Conservation (phyloP, 805 yeast species). For the Yamadazyma endophytica region DNA sequence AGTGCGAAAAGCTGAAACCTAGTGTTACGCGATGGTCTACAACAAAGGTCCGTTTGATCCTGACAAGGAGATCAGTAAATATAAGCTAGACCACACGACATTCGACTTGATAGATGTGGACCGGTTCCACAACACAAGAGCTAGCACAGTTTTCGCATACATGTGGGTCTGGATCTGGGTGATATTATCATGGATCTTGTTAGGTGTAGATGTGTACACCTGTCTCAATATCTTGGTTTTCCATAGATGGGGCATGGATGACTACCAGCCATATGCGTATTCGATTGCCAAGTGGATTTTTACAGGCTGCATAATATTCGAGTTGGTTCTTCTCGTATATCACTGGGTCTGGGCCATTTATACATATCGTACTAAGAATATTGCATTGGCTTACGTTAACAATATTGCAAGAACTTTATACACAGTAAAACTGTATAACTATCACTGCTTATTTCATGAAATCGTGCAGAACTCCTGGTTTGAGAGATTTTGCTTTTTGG, state of each 20-base stretch:
- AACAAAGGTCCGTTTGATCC: conserved; percentile 14
- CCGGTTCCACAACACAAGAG: conserved; percentile 41
- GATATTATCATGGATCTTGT: conserved; percentile 47
- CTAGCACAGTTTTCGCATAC: conserved; percentile 43
- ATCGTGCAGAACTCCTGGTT: conserved; percentile 59
- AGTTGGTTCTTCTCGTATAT: conserved; percentile 54
- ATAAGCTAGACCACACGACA: conserved; percentile 35
- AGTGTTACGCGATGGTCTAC: too few species aligned
- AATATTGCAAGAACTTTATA: conserved; percentile 55
- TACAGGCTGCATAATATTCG: conserved; percentile 73
- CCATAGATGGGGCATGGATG: conserved; percentile 60
- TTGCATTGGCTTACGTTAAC: conserved; percentile 68
- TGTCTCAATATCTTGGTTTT: conserved; percentile 70
- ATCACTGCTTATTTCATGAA: conserved; percentile 68
- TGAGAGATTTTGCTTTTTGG: conserved; percentile 65
- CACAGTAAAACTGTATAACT: conserved; percentile 53
- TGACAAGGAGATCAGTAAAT: conserved; percentile 22
- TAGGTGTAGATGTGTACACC: conserved; percentile 74
- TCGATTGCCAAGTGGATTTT: conserved; percentile 65
- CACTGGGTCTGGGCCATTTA: conserved; percentile 56
- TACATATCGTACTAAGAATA: conserved; percentile 56
- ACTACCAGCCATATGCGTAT: conserved; percentile 43
- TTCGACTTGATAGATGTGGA: conserved; percentile 48
- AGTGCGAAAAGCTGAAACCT: too few species aligned
- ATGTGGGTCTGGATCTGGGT: conserved; percentile 43